phyloP scores from a whole-genome alignment of 202 grass and related monocot species.

The Elaeis oleifera region DNA sequence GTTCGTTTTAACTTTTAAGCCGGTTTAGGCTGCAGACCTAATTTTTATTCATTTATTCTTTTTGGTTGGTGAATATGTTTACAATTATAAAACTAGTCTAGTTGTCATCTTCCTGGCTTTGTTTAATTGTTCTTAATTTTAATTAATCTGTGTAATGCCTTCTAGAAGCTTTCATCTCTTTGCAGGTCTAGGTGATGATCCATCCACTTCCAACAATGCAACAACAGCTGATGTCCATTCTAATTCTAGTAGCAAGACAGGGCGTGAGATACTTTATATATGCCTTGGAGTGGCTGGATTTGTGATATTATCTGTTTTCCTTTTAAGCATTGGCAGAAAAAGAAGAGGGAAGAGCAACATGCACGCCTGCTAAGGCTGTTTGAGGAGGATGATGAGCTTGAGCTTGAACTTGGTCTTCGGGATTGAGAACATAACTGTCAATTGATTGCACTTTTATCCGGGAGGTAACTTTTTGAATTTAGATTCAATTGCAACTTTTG shows the following conservation, averaged over 20 bases:
- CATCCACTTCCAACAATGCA: conserved; percentile 1
- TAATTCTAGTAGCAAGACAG: not conserved
- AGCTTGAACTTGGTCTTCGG: conserved; percentile 14
- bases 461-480: not conserved
- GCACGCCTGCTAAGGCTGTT: conserved; percentile 12
- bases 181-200: conserved; percentile 6
- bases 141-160: no score
- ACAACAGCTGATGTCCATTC: not conserved
- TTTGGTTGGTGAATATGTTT: no score
- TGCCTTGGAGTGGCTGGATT: not conserved
- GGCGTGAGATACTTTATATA: not conserved
- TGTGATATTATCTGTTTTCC: not conserved
- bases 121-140: no score
- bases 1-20: no score
- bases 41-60: no score
- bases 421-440: not conserved
- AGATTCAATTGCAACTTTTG: no score
- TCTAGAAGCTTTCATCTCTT: no score
- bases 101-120: no score
- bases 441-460: not conserved
- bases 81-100: no score
- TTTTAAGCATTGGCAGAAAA: conserved; percentile 16
- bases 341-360: conserved; percentile 14
- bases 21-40: no score
- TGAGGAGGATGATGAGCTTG: conserved; percentile 15